Percentiles rank a stretch among this genome's conserved stretches.
Conservation (phyloP, 1,284 basidiomycete species). For the Nidula niveotomentosa region DNA sequence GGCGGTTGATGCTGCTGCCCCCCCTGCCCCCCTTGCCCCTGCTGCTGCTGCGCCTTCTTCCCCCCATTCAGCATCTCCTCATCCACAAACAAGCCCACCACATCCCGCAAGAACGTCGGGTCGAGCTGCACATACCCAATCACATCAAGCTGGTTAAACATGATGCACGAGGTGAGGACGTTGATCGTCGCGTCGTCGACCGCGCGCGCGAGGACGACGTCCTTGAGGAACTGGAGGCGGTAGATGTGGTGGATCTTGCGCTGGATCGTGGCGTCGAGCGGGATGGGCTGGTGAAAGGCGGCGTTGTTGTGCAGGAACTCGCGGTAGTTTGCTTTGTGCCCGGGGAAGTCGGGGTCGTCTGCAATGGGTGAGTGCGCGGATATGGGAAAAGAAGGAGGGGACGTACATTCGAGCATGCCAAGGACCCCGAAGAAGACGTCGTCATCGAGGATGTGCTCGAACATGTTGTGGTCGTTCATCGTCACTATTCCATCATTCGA, state of each 20-base stretch:
- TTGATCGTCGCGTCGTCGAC: constrained; percentile 98
- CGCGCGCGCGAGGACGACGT: constrained; percentile 93
- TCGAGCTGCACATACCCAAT: constrained; percentile 88
- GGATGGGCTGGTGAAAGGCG: constrained; percentile 83
- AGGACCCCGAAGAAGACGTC: constrained; percentile 92
- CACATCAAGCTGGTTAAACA: constrained; percentile 99
- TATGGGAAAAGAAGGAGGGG: constrained; percentile 6
- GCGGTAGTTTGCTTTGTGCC: constrained; percentile 95
- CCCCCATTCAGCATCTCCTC: constrained; percentile 51
- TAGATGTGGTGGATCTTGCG: constrained; percentile 97
- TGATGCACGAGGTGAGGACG: constrained; percentile 95
- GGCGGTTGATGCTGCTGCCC: constrained; percentile 15
- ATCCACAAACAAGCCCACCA: constrained; percentile 79
- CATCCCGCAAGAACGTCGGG: constrained; percentile 71
- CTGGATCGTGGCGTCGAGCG: constrained; percentile 72
- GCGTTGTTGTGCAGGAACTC: constrained; percentile 84
- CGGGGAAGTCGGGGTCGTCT: constrained; percentile 98
- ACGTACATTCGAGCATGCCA: constrained; percentile 96
- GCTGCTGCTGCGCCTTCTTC: constrained; percentile 16
- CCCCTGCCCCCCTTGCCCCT: constrained; percentile 1
- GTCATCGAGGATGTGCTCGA: constrained; percentile 95
- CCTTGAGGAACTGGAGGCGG: constrained; percentile 95
- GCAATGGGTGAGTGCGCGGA: constrained; percentile 11
- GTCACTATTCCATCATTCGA: constrained; percentile 60
- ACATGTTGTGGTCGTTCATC: constrained; percentile 93